Base-by-base conservation (phyloP, 768 basidiomycete species). In the Royoungia palumana region DNA sequence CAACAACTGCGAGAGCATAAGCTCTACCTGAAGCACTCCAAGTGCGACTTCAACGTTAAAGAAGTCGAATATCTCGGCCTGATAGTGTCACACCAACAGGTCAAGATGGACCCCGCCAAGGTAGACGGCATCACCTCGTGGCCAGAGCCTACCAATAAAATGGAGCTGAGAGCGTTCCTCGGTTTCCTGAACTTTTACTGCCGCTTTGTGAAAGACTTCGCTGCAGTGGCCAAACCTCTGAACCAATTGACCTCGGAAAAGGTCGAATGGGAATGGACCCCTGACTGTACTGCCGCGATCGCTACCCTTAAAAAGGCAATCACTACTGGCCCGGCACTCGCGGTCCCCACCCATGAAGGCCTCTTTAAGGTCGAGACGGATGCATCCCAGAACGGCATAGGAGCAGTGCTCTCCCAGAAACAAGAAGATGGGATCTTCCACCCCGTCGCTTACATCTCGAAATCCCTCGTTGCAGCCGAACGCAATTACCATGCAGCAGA, bases 11-110 rank as follows among this genome's bases (percentile, higher is more conserved):
- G 8, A 0, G 24, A 49, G 0, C 47, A 51, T 7, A 25, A 57
- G 3, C 6, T 57, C 2, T 54, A 21, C 9, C 20, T 54, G 0
- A 46, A 49, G 25, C 36, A 36, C 2, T 19, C 10, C 0, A 54
- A 51, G 9, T 51, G 46, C 1, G 11, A 43, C 0, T 51, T 54
- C 8, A 5, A 46, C 3, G 8, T 7, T 5, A 3, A 0, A 0
- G 24, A 35, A 10, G 38, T 25, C 0, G 39, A 51, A 16, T 55
- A 45, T 1, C 21, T 55, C 0, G 37, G 38, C 2, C 1, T 47
- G 0, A n/a, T 54, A 0, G n/a, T 50, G 1, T 22, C n/a, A 0
- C 9, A 41, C 1, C 2, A 25, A 1, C 10, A 3, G 6, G 20
- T 39, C 1, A 21, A 32, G 10, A 32, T 32, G 32, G 40, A 41